A percentile compares a stretch with the other conserved stretches of the same genome.
Conservation (phyloP, 106 monocot genomes). For the Agapanthus africanus region DNA sequence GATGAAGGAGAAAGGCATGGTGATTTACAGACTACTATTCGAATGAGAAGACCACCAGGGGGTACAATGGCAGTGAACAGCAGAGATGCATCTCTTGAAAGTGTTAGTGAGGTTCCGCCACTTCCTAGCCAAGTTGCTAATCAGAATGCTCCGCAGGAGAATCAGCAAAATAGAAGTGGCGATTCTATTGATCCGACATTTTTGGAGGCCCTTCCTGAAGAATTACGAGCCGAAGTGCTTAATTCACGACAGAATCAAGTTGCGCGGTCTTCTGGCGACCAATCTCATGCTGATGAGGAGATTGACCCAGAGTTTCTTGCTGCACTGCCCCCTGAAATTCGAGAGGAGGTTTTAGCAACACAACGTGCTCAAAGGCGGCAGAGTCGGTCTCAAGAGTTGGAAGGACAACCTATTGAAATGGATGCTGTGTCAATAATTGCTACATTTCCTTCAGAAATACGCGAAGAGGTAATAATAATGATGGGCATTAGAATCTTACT, state of each 20-base stretch:
- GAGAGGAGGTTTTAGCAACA: slow-evolving; percentile 90
- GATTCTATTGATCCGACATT: slow-evolving; percentile 93
- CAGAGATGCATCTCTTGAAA: slow-evolving; percentile 70
- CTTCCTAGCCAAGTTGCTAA: slow-evolving; percentile 32
- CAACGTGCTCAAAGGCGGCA: slow-evolving; percentile 73
- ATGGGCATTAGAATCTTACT: too few relatives aligned
- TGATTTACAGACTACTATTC: too few relatives aligned
- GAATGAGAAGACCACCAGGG: slow-evolving; percentile 54
- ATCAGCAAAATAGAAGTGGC: slow-evolving; percentile 32
- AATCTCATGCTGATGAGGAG: slow-evolving; percentile 56
- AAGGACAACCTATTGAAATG: slow-evolving; percentile 99
- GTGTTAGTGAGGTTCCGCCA: slow-evolving; percentile 84
- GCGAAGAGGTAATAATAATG: slow-evolving; percentile 63
- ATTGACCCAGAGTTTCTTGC: slow-evolving; percentile 99
- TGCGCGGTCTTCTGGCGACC: slow-evolving; percentile 54
- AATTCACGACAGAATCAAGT: slow-evolving; percentile 80
- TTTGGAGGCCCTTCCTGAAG: slow-evolving; percentile 95
- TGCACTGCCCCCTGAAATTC: slow-evolving; percentile 96
- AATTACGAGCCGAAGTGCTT: slow-evolving; percentile 90
- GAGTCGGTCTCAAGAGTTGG: slow-evolving; percentile 79
- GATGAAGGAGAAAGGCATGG: too few relatives aligned
- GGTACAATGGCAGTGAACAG: slow-evolving; percentile 21
- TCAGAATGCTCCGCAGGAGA: slow-evolving; percentile 39
- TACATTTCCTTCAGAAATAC: slow-evolving; percentile 93
- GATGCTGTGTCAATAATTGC: slow-evolving; percentile 98